Evolutionary conservation across 441 rosid species (phyloP).

Genomic region (Gossypium schwendimanii): DNA sequence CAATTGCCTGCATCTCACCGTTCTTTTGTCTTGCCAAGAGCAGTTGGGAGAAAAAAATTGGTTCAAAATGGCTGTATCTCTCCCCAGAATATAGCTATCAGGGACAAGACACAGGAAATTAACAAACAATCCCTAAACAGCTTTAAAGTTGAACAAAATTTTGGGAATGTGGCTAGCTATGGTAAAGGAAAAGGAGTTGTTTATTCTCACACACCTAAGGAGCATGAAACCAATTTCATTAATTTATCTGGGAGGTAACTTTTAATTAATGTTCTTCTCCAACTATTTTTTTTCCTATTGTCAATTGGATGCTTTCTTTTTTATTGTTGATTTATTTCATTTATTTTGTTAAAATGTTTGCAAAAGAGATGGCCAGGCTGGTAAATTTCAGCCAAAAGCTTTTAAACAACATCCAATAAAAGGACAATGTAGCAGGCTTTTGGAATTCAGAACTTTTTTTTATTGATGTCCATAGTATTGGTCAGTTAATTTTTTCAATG

Average conservation of each 20-base stretch:
- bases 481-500: constrained; percentile 10
- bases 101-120: constrained; percentile 32
- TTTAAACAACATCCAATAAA: neutral
- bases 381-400: neutral
- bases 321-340: neutral
- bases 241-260: constrained; percentile 41
- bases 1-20: constrained; percentile 18
- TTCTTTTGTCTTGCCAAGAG: constrained; percentile 30
- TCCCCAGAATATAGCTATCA: constrained; percentile 50
- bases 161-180: constrained; percentile 24
- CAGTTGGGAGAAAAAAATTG: constrained; percentile 48
- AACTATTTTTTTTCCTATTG: neutral
- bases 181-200: constrained; percentile 47
- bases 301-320: neutral
- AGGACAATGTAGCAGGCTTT: neutral
- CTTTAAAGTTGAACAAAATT: constrained; percentile 19
- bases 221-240: constrained; percentile 17
- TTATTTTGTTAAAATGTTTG: neutral
- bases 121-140: constrained; percentile 23
- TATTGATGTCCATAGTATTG: neutral
- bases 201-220: constrained; percentile 23
- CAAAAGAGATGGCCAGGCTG: neutral
- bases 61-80: constrained; percentile 86
- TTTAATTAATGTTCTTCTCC: neutral
- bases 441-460: neutral